Percentiles rank a stretch among this genome's conserved stretches.
These are phyloP conservation scores for Cicer chorassanicum DNA, from an alignment of 306 rosid genomes.

Conservation along the genomic window DNA sequence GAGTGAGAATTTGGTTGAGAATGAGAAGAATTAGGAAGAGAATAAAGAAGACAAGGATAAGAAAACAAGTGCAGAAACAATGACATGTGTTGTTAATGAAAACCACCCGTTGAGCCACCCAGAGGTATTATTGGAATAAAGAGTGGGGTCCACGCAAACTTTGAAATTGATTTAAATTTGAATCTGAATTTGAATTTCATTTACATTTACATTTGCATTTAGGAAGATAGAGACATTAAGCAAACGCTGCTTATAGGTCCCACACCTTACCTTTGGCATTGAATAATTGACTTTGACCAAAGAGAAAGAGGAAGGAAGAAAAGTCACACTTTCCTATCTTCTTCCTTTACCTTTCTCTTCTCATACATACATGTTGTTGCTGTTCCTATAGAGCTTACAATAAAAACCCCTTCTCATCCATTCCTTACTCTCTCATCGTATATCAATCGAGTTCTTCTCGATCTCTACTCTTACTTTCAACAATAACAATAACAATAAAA, in stretches of 20 bases:
- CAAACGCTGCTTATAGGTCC: constrained; percentile 55
- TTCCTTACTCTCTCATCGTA: constrained; percentile 45
- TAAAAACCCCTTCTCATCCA: constrained; percentile 43
- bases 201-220: constrained; percentile 47
- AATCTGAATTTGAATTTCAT: constrained; percentile 38
- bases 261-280: constrained; percentile 45
- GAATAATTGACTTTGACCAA: constrained; percentile 93
- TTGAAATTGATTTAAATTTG: neutral
- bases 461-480: constrained; percentile 11
- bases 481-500: neutral
- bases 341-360: constrained; percentile 52
- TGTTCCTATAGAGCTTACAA: constrained; percentile 28
- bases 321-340: constrained; percentile 85
- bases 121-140: too few relatives aligned
- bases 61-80: too few relatives aligned
- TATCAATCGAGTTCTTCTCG: constrained; percentile 57
- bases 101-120: constrained; percentile 28
- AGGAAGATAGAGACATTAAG: constrained; percentile 37
- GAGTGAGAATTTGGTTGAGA: too few relatives aligned
- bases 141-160: too few relatives aligned
- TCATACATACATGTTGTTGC: constrained; percentile 8
- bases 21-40: too few relatives aligned
- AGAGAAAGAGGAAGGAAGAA: constrained; percentile 63
- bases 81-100: too few relatives aligned
- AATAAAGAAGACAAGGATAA: too few relatives aligned